Evolutionary conservation across 805 yeast species (phyloP), one percentile per base, ranked within the genome.

Genomic region (Hanseniaspora nectarophila): DNA sequence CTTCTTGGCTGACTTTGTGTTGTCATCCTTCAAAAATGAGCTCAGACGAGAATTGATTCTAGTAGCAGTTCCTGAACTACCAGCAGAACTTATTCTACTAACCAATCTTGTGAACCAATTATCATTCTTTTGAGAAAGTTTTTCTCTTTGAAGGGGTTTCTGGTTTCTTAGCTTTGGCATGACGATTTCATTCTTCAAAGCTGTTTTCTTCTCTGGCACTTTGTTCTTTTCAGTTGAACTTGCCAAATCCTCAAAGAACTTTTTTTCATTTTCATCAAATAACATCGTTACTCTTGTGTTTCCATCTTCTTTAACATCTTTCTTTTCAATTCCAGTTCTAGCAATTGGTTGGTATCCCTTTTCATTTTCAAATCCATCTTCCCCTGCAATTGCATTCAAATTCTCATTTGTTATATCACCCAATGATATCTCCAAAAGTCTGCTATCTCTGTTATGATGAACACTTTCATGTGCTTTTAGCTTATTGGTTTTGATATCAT

Each of bases 241-340:
- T 53, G 38, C 53, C 43, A 29, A 16, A 43, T 31, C 43, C 51
- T 56, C 54, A 56, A 43, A 55, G 37, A 15, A 56, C 56, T 46
- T 44, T 51, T 54, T 45, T 12, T 57, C 60, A 9, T 60, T 59
- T 24, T 56, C 64, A 56, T 61, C 66, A 54, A 60, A 64, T 23
- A 61, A 53, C 62, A 63, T 58, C 6, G 66, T 60, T 4, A 61
- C 63, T 54, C 69, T 56, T 28, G 52, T 54, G 13, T 55, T 43
- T 13, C 43, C 56, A n/a, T 34, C 37, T 28, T 23, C 45, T 9
- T 38, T n/a, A n/a, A n/a, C 48, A 23, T 44, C 38, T 18, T 33
- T 16, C 26, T 53, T 45, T 13, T 13, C 20, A 15, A 42, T 40
- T n/a, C 52, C 33, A 26, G 34, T 43, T 51, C 10, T 39, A 43